Evolutionary conservation across 1,284 basidiomycete genomes (phyloP).

Genomic region (Abortiporus biennis): DNA sequence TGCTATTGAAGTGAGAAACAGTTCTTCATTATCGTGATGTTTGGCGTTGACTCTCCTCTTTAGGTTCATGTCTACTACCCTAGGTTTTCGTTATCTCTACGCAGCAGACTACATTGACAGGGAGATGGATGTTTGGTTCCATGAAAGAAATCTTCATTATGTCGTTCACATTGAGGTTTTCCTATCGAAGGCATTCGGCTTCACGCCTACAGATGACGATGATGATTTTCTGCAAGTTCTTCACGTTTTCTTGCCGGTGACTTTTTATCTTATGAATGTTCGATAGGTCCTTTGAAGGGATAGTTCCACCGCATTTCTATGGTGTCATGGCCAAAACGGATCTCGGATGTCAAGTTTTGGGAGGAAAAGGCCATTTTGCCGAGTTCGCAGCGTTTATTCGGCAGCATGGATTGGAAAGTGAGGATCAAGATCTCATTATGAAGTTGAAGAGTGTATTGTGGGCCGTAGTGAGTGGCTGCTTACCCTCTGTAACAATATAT

Average conservation of each 20-base stretch:
- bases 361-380: conserved; percentile 86
- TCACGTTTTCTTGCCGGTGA: not conserved
- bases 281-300: conserved; percentile 72
- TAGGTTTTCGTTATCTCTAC: conserved; percentile 89
- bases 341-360: conserved; percentile 86
- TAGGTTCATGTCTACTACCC: conserved; percentile 92
- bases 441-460: conserved; percentile 95
- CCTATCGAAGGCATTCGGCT: conserved; percentile 70
- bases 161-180: conserved; percentile 86
- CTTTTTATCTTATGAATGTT: not conserved
- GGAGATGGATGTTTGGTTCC: conserved; percentile 95
- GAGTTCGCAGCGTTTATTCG: conserved; percentile 92
- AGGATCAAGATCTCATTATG: conserved; percentile 78
- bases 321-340: conserved; percentile 96
- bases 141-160: conserved; percentile 83
- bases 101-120: conserved; percentile 90
- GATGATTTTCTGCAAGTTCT: conserved; percentile 53
- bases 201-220: conserved; percentile 52
- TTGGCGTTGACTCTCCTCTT: conserved; percentile 1
- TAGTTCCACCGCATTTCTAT: conserved; percentile 94
- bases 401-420: conserved; percentile 78
- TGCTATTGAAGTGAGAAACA: conserved; percentile 73
- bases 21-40: not conserved
- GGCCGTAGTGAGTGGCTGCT: conserved; percentile 75
- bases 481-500: not conserved